Evolutionary conservation across 108 stramenopile genomes (phyloP), one percentile per base, ranked within the genome.

Genomic region (Cyclotella cryptica): DNA sequence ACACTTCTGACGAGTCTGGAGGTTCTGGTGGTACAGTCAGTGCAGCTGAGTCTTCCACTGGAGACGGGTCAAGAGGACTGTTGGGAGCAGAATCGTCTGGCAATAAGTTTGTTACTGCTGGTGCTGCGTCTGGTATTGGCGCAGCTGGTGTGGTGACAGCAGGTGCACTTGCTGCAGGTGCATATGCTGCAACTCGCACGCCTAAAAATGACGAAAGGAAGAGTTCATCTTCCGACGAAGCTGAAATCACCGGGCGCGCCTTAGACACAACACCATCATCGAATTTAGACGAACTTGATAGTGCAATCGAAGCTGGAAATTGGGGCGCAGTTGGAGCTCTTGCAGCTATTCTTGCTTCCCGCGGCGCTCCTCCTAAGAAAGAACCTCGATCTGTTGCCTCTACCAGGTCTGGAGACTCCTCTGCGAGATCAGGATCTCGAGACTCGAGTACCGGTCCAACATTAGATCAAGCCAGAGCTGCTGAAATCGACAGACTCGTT

Each of bases 291-390:
- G 90, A 95, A 53, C 86, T 95, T 46, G 92, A 93, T 64, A 53
- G 64, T 13, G 89, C 88, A 15, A 93, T 95, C 73, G 90, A 95
- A 75, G 74, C 88, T 54, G 94, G 94, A 43, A 90, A 95, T 59
- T 95, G 94, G 94, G 92, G 91, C 39, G 91, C 91, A 44, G 94
- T 95, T 6, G 92, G 94, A 59, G 92, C 89, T 6, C 84, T 92
- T 46, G 94, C 94, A 10, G 94, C 94, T 11, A 59, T 93, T 24
- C 79, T 95, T 47, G 94, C 94, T 5, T 80, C 84, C 26, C 57
- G 66, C 3, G 69, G 45, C 22, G 43, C 29, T 3, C 74, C 73
- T 27, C 30, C 67, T 10, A 63, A 65, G 29, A 79, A 54, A 43
- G 71, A 77, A 22, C 60, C 72, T 24, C 55, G 73, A 5, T 57